A percentile compares a stretch with the other conserved stretches of the same genome.
These are phyloP conservation scores for Colletotrichum horii DNA, from an alignment of 2,329 filamentous ascomycete species.

Conservation along the genomic window DNA sequence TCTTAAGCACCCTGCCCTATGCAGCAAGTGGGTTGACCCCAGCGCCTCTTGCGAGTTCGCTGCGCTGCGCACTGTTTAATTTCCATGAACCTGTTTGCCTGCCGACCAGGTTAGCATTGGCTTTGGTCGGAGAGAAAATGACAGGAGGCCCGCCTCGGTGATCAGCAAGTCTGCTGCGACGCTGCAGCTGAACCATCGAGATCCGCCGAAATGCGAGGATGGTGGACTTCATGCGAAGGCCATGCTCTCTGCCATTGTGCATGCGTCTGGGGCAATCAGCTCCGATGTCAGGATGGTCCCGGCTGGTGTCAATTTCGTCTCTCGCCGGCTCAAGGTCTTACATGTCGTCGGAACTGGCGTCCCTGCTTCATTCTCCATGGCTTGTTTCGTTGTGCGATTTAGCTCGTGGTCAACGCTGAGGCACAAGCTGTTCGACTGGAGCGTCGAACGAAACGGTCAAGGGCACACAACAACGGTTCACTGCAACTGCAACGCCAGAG, in stretches of 20 bases:
- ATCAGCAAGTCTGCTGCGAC: slow-evolving; percentile 12
- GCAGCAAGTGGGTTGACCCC: neutral
- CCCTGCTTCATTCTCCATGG: neutral
- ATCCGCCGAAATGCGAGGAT: neutral
- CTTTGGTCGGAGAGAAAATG: neutral
- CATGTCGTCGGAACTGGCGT: neutral
- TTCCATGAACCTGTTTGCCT: neutral
- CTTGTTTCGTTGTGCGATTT: neutral
- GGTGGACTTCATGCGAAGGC: neutral
- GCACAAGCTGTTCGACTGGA: neutral
- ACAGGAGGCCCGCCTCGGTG: neutral
- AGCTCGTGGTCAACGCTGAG: neutral
- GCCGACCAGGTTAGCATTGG: neutral
- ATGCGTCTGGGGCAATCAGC: neutral
- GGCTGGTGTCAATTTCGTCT: neutral
- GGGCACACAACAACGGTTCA: neutral
- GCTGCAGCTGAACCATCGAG: slow-evolving; percentile 1
- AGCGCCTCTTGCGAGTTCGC: neutral
- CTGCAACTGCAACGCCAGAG: neutral
- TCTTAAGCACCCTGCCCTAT: neutral
- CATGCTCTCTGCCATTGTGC: neutral
- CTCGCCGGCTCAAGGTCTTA: neutral
- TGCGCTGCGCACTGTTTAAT: neutral
- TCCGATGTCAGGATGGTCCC: neutral
- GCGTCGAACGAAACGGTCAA: neutral